Evolutionary conservation across 352 stramenopile species (phyloP).

Genomic region (Globisporangium nodosum): DNA sequence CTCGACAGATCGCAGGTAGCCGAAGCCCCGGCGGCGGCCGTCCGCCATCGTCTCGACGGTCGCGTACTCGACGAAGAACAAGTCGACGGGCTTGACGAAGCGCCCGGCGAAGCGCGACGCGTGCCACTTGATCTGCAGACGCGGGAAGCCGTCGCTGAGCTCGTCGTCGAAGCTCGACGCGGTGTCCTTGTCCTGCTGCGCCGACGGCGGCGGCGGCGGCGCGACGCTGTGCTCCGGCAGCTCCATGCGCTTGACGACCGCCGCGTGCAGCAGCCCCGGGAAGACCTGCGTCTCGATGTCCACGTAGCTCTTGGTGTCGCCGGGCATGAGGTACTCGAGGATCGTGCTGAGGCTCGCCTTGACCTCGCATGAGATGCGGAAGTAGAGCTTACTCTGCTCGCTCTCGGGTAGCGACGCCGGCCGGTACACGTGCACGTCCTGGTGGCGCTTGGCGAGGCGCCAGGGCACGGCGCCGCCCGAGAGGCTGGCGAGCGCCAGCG

Average conservation of each 20-base stretch:
- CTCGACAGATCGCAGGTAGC: slow-evolving; percentile 75
- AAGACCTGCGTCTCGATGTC: slow-evolving; percentile 83
- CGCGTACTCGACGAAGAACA: slow-evolving; percentile 86
- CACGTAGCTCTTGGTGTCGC: slow-evolving; percentile 65
- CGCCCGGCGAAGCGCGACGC: slow-evolving; percentile 74
- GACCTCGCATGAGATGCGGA: slow-evolving; percentile 79
- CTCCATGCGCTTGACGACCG: slow-evolving; percentile 79
- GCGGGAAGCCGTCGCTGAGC: slow-evolving; percentile 39
- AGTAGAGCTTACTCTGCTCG: slow-evolving; percentile 65
- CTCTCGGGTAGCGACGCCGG: slow-evolving; percentile 33
- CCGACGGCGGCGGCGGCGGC: slow-evolving; percentile 1
- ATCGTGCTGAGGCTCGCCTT: slow-evolving; percentile 74
- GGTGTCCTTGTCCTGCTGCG: slow-evolving; percentile 28
- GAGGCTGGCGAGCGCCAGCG: slow-evolving; percentile 55
- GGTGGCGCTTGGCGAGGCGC: slow-evolving; percentile 67
- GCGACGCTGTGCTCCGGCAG: slow-evolving; percentile 22
- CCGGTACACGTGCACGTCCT: slow-evolving; percentile 78
- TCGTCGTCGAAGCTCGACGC: slow-evolving; percentile 42
- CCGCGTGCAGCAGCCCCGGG: slow-evolving; percentile 64
- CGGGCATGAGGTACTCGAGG: slow-evolving; percentile 74
- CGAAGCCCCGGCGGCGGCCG: slow-evolving; percentile 60
- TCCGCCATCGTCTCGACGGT: slow-evolving; percentile 69
- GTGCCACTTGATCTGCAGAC: slow-evolving; percentile 83
- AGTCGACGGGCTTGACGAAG: slow-evolving; percentile 80
- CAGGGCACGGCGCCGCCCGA: slow-evolving; percentile 45